phyloP scores from a whole-genome alignment of 441 rosid genomes.

The Eruca vesicaria region DNA sequence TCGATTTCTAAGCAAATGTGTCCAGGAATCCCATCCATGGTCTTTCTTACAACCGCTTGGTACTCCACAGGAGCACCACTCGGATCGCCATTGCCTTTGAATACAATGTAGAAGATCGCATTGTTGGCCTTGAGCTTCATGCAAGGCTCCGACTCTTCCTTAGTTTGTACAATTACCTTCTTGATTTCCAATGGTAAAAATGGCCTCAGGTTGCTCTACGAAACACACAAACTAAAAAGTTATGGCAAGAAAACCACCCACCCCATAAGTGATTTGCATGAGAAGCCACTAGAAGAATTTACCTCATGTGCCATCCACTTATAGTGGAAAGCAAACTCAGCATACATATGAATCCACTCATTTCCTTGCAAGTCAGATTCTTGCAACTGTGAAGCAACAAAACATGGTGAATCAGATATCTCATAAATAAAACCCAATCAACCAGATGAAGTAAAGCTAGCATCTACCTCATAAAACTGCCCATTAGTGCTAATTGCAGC shows the following conservation, averaged over 20 bases:
- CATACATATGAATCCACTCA: neutral
- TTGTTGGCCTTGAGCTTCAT: slow-evolving; percentile 9
- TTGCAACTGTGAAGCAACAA: neutral
- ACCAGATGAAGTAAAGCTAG: neutral
- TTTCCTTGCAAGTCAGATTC: neutral
- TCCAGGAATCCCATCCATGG: slow-evolving; percentile 17
- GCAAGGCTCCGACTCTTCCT: neutral
- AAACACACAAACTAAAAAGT: neutral
- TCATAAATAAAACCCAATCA: neutral
- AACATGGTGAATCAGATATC: neutral
- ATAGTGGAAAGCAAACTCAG: neutral
- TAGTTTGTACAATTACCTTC: neutral
- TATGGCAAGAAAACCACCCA: neutral
- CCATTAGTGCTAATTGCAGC: neutral
- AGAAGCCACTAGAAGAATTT: neutral
- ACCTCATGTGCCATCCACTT: neutral
- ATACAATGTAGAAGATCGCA: neutral
- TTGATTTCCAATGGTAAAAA: neutral
- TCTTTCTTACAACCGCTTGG: slow-evolving; percentile 6
- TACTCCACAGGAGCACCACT: neutral
- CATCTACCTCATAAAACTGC: neutral
- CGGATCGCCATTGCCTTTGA: slow-evolving; percentile 16
- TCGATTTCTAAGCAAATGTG: slow-evolving; percentile 5
- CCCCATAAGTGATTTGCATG: neutral
- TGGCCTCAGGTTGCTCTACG: neutral